Base-by-base conservation (phyloP, 192 early-diverging fungal genomes). In the Coemansia sp. region DNA sequence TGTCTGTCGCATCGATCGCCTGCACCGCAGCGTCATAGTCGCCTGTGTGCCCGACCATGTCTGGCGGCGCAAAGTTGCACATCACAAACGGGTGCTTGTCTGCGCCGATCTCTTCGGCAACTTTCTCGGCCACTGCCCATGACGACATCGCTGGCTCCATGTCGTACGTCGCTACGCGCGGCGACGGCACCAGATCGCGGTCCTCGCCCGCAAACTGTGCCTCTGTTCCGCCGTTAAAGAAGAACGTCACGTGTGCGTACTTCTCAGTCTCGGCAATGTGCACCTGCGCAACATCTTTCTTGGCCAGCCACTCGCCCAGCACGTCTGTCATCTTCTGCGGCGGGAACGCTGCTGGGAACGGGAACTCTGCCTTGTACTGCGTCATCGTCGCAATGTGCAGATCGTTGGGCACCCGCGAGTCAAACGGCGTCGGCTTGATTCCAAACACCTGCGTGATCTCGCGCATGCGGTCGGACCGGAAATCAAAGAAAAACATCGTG, bases 211-310 rank as follows among this genome's bases (percentile, higher is more conserved):
- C 52, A 81, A 94, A 98, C 75, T 96, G 93, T 27, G 90, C 88
- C 78, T 98, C 96, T 19, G 89, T 85, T 25, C 98, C 98, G 64
- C 98, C 98, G 83, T 98, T 98, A 84, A 98, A 99, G 88, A 99
- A 99, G 87, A 99, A 99, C 51, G 98, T 99, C 27, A 99, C 98
- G 75, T 99, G 98, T 24, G 98, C 96, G 83, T 96, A 99, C 84
- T 99, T 99, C 72, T 99, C 98, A 3, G 98, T 99, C 84, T 99
- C 98, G 50, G 98, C 97, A 66, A 98, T 86, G 82, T 98, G 98
- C 78, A 87, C 87, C 83, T 99, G 98, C 22, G 89, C 83, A 17
- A 98, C 82, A n/a, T 82, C 70, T 58, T 92, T 81, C 84, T 94
- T 93, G 61, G 88, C 88, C 29, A 99, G 82, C 95, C 93, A 96